Base-by-base conservation (phyloP, 345 rosid species). In the Laguncularia racemosa region DNA sequence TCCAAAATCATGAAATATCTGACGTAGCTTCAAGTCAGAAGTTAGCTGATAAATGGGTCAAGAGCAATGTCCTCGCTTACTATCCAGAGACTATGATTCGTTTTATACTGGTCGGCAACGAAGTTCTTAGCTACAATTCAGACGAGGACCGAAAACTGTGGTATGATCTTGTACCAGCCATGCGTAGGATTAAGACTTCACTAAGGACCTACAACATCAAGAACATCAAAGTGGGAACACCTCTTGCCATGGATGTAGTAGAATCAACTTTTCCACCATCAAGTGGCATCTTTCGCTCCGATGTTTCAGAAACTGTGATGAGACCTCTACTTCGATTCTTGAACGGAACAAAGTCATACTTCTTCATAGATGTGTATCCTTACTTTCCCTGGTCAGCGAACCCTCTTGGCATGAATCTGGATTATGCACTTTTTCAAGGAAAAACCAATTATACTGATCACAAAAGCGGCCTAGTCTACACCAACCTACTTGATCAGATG, bases 401-500 rank as follows among this genome's bases (percentile, higher is more conserved):
- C 53, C 77, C 85, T 4, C 60, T 58, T 11, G 57, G 65, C 23
- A 67, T 56, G 47, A 54, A 66, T 57, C 79, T 87, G 53, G 76
- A 76, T 55, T 80, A 19, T 6, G 89, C 88, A 17, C 75, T 85
- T 43, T 78, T 87, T 17, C 52, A 64, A 55, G 74, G 81, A 20
- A 76, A 64, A 23, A 48, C 48, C 8, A 76, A 56, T 55, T 82
- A 76, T 67, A 80, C 80, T 33, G 96, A 91, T 57, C 88, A 78
- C 0, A 66, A 43, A 15, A 85, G 72, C 53, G 67, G 77, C 18
- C 66, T 85, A 16, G 54, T 58, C 45, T 91, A 91, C 73, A 73
- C 78, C 21, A 91, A 87, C 64, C 77, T 85, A 46, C 68, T 90
- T 2, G 97, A 89, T 76, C 86, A 86, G 66, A 84, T 89, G 95